Base-by-base conservation (phyloP, 1,139 yeast species). In the Saccharomycopsis phalli region DNA sequence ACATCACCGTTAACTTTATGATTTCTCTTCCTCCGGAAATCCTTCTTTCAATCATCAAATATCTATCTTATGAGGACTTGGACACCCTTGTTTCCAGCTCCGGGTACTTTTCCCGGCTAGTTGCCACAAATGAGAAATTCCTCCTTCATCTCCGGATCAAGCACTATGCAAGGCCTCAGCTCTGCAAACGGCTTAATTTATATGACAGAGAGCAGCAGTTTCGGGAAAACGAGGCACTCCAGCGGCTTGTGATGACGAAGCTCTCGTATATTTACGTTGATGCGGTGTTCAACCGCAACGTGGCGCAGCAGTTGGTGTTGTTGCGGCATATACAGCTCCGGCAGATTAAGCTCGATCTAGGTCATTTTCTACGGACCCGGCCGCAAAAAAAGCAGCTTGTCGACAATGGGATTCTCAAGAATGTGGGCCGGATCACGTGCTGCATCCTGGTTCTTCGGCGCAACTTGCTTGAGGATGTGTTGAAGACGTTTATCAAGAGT, bases 401-500 rank as follows among this genome's bases (percentile, higher is more conserved):
- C 10, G 30, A 36, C 8, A 17, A 19, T 22, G 46, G 46, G 8
- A 42, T 42, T 13, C 18, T 42, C 5, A 30, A 31, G 29, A 11
- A 19, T 2, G 5, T n/a, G 11, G 17, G 28, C 26, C 13, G 17
- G n/a, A 21, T 36, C 31, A 8, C 11, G n/a, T 16, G 16, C 7
- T 32, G 36, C 5, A 32, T 41, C n/a, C 30, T 35, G 28, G 23
- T 34, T 5, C 19, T 42, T 7, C 31, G 28, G 14, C 21, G 18
- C n/a, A 40, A 27, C 18, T 14, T 36, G 17, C 31, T 42, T 10
- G 46, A 42, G 20, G 46, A 42, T 21, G 33, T 41, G 16, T 26
- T 42, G 14, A 35, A 34, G 30, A 39, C 20, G 18, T 42, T 42
- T 7, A 31, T 42, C 11, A 42, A 42, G 3, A 40, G 39, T 25